Base-by-base conservation (phyloP, 768 basidiomycete genomes). In the Xanthoconium purpureum region DNA sequence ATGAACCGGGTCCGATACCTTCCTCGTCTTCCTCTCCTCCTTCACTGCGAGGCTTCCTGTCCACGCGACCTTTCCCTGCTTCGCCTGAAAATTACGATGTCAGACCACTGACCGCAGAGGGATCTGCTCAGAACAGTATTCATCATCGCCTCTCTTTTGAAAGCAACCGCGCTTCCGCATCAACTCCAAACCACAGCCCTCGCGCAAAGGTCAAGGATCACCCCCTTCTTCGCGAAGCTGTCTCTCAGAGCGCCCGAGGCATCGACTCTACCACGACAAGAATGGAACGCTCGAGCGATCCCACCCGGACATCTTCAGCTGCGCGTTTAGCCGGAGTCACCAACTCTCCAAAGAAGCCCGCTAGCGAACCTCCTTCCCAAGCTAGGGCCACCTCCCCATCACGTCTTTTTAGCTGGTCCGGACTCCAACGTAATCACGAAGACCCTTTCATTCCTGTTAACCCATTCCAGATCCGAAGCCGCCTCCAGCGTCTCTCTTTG, bases 391-490 rank as follows among this genome's bases (percentile, higher is more conserved):
- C 73, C 0, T 88, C 87, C 2, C 87, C 88, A 1, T 71, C 88
- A 0, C 80, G 85, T 11, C 73, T 84, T 17, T 74, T 88, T 15
- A 76, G 79, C 14, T 82, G 80, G 75, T 74, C 80, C 1, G 75
- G 77, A 11, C 75, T 85, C 13, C 79, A 82, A 17, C 78, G 84
- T 9, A 70, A 73, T 20, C 73, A 73, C 29, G 81, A 83, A 52
- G 83, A 84, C 28, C 78, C 78, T 0, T 85, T 85, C 56, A 67
- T 84, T 5, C 84, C 83, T 1, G 61, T 84, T 5, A 74, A 85
- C 57, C 84, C 84, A 13, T 85, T 79, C 66, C 76, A 64, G 61
- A 65, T 73, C 12, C 70, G 60, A 6, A 62, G 54, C 12, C 67
- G 61, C 29, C 39, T 65, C 7, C 59, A 60, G 12, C 56, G 61